phyloP scores from a whole-genome alignment of 345 rosid genomes.

The Turritis glabra region DNA sequence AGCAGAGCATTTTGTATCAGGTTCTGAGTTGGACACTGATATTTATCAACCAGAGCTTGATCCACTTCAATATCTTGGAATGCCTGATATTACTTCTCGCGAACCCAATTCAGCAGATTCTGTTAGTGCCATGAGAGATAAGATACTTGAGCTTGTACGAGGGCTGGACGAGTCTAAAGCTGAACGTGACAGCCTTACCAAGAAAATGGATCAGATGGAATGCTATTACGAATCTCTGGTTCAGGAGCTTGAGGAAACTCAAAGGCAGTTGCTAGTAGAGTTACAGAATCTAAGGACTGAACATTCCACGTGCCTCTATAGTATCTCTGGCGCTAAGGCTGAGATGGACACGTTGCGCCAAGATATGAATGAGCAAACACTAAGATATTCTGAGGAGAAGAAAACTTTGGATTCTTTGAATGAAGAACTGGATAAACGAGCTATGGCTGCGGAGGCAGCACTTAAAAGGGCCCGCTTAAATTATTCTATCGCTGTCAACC shows the following conservation, averaged over 20 bases:
- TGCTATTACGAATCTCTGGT: slow-evolving; percentile 92
- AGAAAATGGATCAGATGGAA: slow-evolving; percentile 99
- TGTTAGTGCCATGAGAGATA: slow-evolving; percentile 62
- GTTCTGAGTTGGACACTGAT: slow-evolving; percentile 59
- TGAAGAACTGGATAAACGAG: slow-evolving; percentile 83
- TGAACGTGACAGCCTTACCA: slow-evolving; percentile 78
- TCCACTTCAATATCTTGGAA: slow-evolving; percentile 65
- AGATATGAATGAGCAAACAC: slow-evolving; percentile 59
- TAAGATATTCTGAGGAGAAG: slow-evolving; percentile 73
- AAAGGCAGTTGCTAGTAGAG: slow-evolving; percentile 88
- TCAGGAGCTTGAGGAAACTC: slow-evolving; percentile 98
- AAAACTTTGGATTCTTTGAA: slow-evolving; percentile 54
- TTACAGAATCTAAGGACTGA: slow-evolving; percentile 89
- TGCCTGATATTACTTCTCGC: slow-evolving; percentile 61
- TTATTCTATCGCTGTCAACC: slow-evolving; percentile 90
- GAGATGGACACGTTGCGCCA: slow-evolving; percentile 81
- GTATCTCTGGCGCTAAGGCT: slow-evolving; percentile 68
- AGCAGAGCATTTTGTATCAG: slow-evolving; percentile 47
- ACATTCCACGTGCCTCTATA: slow-evolving; percentile 73
- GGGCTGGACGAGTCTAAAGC: slow-evolving; percentile 89
- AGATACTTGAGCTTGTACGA: slow-evolving; percentile 78
- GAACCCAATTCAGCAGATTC: slow-evolving; percentile 59
- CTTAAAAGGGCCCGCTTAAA: slow-evolving; percentile 95
- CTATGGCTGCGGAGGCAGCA: slow-evolving; percentile 77
- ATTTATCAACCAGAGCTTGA: slow-evolving; percentile 71